Conservation (phyloP, 192 early-diverging fungal genomes). For the Chytriomyces hyalinus region DNA sequence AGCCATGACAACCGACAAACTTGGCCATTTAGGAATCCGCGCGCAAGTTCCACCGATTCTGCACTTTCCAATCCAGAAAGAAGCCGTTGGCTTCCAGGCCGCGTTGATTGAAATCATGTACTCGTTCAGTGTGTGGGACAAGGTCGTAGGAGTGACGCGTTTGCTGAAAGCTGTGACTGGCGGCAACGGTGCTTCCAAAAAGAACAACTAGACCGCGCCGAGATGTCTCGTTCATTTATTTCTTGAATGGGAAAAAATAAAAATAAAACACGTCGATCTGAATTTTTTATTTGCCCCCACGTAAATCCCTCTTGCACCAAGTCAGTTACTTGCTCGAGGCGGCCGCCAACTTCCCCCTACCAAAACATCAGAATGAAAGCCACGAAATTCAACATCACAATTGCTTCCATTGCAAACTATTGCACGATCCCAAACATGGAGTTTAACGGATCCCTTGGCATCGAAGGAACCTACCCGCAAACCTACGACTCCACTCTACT, state of each 20-base stretch:
- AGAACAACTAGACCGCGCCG: no score
- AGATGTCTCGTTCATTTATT: no score
- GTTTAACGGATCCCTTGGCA: slow-evolving; percentile 1
- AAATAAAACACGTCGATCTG: no score
- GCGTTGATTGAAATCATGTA: slow-evolving; percentile 30
- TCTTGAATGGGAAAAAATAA: no score
- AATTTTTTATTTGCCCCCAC: no score
- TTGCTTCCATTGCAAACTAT: slow-evolving; percentile 20
- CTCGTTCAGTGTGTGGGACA: slow-evolving; percentile 8
- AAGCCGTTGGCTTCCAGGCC: slow-evolving; percentile 23
- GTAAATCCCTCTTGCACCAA: no score
- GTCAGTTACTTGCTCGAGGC: no score
- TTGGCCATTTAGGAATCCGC: slow-evolving; percentile 21
- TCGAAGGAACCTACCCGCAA: neutral
- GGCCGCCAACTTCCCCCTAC: no score
- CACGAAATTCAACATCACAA: slow-evolving; percentile 14
- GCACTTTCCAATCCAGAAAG: slow-evolving; percentile 26
- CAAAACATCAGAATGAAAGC: no score
- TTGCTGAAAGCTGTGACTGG: slow-evolving; percentile 11
- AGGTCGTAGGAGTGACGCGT: slow-evolving; percentile 7
- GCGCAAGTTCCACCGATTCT: slow-evolving; percentile 22
- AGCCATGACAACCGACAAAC: slow-evolving; percentile 31
- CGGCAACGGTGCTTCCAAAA: no score
- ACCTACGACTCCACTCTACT: neutral
- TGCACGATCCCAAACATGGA: slow-evolving; percentile 1